Conservation (phyloP, 345 rosid genomes). For the Excoecaria cochinchinensis region DNA sequence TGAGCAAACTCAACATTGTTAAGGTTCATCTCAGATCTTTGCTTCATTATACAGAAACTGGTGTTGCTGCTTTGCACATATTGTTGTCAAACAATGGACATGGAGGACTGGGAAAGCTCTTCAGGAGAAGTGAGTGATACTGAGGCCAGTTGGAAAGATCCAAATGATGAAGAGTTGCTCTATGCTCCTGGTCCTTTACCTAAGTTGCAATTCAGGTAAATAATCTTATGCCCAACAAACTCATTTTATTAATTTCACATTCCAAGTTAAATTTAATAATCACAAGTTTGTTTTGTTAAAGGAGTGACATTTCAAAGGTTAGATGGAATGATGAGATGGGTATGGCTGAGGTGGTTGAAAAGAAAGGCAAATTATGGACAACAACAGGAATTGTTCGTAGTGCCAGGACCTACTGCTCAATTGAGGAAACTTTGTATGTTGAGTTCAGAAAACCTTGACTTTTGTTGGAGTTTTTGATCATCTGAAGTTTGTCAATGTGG, state of each 20-base stretch:
- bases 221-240: background rate
- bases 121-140: constrained; percentile 24
- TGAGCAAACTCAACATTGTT: background rate
- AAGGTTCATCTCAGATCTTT: background rate
- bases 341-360: constrained; percentile 66
- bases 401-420: constrained; percentile 54
- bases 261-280: background rate
- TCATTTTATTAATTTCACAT: background rate
- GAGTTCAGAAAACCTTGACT: background rate
- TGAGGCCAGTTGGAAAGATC: constrained; percentile 13
- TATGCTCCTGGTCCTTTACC: constrained; percentile 15
- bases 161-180: constrained; percentile 29
- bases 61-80: background rate
- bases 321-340: constrained; percentile 52
- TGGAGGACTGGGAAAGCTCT: constrained; percentile 27
- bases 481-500: background rate
- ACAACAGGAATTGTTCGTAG: constrained; percentile 61
- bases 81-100: constrained; percentile 11
- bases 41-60: background rate
- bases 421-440: constrained; percentile 83
- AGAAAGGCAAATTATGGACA: constrained; percentile 82
- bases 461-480: background rate
- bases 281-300: constrained; percentile 2
- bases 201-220: constrained; percentile 40
- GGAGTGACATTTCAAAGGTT: constrained; percentile 67